These are phyloP conservation scores for Monoraphidium neglectum DNA, from an alignment of 139 green algal species.

Conservation along the genomic window DNA sequence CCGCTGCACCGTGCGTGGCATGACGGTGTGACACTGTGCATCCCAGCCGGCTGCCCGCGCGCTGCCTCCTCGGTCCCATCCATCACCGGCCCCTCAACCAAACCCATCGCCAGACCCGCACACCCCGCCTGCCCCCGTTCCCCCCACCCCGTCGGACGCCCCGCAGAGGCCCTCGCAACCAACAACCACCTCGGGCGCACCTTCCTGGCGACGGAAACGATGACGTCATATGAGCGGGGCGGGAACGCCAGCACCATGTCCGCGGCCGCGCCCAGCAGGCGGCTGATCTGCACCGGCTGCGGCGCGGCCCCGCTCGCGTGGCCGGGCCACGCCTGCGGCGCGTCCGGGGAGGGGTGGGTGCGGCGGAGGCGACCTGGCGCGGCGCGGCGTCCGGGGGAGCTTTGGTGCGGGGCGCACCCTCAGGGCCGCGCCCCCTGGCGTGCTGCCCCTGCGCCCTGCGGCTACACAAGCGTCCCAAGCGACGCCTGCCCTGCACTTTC, in stretches of 20 bases:
- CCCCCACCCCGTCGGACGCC: too few relatives aligned
- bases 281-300: slow-evolving; percentile 29
- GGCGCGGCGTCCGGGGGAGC: not conserved
- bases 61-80: too few relatives aligned
- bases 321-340: slow-evolving; percentile 23
- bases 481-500: too few relatives aligned
- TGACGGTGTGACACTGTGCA: too few relatives aligned
- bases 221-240: slow-evolving; percentile 71
- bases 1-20: not conserved
- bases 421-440: too few relatives aligned
- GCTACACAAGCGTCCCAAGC: too few relatives aligned
- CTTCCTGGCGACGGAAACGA: slow-evolving; percentile 94
- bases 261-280: slow-evolving; percentile 71
- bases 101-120: too few relatives aligned
- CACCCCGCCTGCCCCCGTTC: too few relatives aligned
- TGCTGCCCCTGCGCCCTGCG: too few relatives aligned
- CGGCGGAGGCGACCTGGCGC: not conserved
- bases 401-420: not conserved
- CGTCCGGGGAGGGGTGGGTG: not conserved
- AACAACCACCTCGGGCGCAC: too few relatives aligned
- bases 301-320: not conserved
- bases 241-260: slow-evolving; percentile 81
- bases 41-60: not conserved
- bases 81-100: too few relatives aligned
- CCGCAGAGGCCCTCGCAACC: too few relatives aligned